A percentile compares a stretch with the other conserved stretches of the same genome.
phyloP scores from a whole-genome alignment of 2,329 filamentous ascomycete species.

The Peltaster fructicola region DNA sequence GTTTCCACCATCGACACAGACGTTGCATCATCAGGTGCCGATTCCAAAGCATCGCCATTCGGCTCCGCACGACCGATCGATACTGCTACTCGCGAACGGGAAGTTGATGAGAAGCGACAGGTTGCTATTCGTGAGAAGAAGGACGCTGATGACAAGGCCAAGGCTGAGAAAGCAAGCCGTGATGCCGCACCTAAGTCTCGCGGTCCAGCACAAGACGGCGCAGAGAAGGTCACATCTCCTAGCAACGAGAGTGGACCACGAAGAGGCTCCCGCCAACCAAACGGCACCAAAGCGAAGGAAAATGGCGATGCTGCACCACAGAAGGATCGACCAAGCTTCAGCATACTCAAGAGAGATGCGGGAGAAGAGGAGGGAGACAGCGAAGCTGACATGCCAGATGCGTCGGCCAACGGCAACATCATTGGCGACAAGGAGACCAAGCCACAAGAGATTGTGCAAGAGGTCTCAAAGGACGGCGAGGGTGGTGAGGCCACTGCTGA shows the following conservation, averaged over 20 bases:
- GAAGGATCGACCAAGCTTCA: slow-evolving; percentile 17
- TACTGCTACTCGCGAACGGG: slow-evolving; percentile 71
- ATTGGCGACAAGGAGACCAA: slow-evolving; percentile 36
- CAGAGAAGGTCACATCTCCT: slow-evolving; percentile 29
- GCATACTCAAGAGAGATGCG: slow-evolving; percentile 32
- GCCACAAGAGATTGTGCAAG: slow-evolving; percentile 35
- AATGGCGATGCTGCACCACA: slow-evolving; percentile 19
- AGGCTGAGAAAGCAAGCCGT: slow-evolving; percentile 43
- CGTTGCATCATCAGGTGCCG: slow-evolving; percentile 23
- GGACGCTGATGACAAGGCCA: slow-evolving; percentile 71
- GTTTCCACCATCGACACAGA: slow-evolving; percentile 53
- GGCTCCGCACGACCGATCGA: slow-evolving; percentile 88
- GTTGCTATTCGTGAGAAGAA: slow-evolving; percentile 62
- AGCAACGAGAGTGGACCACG: slow-evolving; percentile 8
- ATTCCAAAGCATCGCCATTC: slow-evolving; percentile 81
- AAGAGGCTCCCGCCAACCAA: slow-evolving; percentile 12
- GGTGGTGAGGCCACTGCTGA: slow-evolving; percentile 26
- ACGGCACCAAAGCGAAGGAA: slow-evolving; percentile 18
- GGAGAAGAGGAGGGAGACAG: slow-evolving; percentile 19
- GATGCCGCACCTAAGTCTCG: slow-evolving; percentile 47
- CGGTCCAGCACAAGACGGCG: slow-evolving; percentile 30
- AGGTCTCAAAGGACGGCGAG: slow-evolving; percentile 22
- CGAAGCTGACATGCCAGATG: slow-evolving; percentile 26
- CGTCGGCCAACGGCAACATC: slow-evolving; percentile 32
- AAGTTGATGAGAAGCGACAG: slow-evolving; percentile 76